Evolutionary conservation across 108 stramenopile genomes (phyloP).

Genomic region (Aurantiochytrium sp.): DNA sequence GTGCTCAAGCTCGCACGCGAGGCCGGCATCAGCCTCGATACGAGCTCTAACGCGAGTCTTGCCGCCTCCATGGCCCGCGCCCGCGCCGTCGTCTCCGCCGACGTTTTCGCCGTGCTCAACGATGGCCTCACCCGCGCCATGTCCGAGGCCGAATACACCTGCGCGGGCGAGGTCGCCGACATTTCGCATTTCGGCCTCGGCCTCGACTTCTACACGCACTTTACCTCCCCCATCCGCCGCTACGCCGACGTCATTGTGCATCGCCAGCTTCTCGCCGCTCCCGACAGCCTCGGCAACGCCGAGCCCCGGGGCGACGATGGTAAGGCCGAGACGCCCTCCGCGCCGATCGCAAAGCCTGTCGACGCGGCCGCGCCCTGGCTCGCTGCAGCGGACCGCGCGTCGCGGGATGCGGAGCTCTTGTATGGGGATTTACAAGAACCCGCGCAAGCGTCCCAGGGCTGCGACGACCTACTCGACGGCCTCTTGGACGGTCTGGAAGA

Average conservation of each 20-base stretch:
- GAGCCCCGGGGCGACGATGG: neutral
- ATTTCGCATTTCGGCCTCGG: constrained; percentile 75
- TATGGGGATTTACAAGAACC: constrained; percentile 23
- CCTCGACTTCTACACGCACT: constrained; percentile 73
- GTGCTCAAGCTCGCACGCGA: neutral
- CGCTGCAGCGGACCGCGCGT: constrained; percentile 34
- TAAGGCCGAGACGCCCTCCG: neutral
- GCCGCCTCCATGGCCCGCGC: neutral
- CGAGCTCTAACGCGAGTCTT: constrained; percentile 14
- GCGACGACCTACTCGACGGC: neutral
- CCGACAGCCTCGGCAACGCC: too few relatives aligned
- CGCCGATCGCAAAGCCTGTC: neutral
- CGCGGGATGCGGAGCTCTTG: constrained; percentile 16
- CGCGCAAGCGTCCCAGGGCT: too few relatives aligned
- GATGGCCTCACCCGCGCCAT: constrained; percentile 67
- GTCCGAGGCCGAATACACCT: constrained; percentile 75
- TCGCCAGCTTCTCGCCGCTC: constrained; percentile 56
- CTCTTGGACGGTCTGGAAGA: neutral
- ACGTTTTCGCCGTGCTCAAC: neutral
- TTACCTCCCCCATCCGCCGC: constrained; percentile 75
- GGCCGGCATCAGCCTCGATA: constrained; percentile 27
- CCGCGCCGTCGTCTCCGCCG: neutral
- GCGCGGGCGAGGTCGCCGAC: constrained; percentile 48
- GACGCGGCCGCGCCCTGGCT: constrained; percentile 47
- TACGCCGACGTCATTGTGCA: constrained; percentile 61